Percentiles rank a stretch among this genome's conserved stretches.
These are phyloP conservation scores for Backusella parvicylindrica DNA, from an alignment of 192 early-diverging fungal genomes.

Conservation along the genomic window DNA sequence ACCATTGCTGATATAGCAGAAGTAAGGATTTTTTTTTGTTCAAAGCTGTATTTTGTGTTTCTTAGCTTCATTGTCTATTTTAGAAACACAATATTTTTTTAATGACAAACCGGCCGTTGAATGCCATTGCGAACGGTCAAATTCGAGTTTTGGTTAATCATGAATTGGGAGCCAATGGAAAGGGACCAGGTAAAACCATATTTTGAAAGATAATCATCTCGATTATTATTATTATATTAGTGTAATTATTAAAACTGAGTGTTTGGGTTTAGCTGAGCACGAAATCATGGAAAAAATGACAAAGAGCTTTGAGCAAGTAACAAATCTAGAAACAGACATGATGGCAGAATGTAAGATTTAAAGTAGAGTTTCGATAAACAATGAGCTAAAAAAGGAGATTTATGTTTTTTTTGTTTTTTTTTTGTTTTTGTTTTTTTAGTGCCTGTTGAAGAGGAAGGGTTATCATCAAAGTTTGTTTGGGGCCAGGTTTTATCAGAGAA, in stretches of 20 bases:
- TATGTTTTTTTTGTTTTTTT: too few relatives aligned
- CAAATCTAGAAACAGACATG: conserved; percentile 48
- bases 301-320: conserved; percentile 44
- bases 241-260: too few relatives aligned
- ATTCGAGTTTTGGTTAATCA: conserved; percentile 53
- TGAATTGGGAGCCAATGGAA: conserved; percentile 9
- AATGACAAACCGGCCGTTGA: conserved; percentile 71
- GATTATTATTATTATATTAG: too few relatives aligned
- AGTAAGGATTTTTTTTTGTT: too few relatives aligned
- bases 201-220: not conserved
- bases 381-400: too few relatives aligned
- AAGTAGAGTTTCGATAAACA: too few relatives aligned
- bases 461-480: conserved; percentile 65
- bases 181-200: conserved; percentile 14
- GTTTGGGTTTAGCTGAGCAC: conserved; percentile 8
- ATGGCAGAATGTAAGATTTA: conserved; percentile 42
- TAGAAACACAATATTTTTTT: conserved; percentile 57
- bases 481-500: conserved; percentile 60
- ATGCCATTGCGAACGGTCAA: conserved; percentile 54
- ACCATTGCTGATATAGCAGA: conserved; percentile 39
- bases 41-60: not conserved
- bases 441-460: conserved; percentile 45
- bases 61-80: not conserved
- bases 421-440: too few relatives aligned
- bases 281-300: conserved; percentile 31